Evolutionary conservation across 768 basidiomycete species (phyloP).

Genomic region (Xerocomellus intermedius): DNA sequence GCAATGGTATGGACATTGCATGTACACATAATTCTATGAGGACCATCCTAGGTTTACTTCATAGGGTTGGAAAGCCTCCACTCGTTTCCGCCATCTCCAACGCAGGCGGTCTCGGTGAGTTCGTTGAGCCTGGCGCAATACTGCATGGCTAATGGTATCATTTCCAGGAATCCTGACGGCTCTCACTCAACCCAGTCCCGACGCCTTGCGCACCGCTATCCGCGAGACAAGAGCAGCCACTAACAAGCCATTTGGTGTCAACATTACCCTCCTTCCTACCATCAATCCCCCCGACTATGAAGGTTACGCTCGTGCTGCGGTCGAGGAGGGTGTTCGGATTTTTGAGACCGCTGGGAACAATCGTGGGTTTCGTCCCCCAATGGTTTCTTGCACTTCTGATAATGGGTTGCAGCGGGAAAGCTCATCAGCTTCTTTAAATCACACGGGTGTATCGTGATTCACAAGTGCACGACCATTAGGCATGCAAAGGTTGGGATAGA

Average conservation of each 20-base stretch:
- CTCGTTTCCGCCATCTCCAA: slow-evolving; percentile 79
- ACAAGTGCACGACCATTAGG: slow-evolving; percentile 86
- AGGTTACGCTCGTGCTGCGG: slow-evolving; percentile 75
- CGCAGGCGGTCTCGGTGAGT: slow-evolving; percentile 73
- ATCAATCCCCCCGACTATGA: slow-evolving; percentile 92
- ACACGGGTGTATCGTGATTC: slow-evolving; percentile 76
- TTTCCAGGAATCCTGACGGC: slow-evolving; percentile 75
- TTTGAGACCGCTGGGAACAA: slow-evolving; percentile 95
- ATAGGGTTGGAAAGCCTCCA: slow-evolving; percentile 75
- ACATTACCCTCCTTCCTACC: slow-evolving; percentile 82
- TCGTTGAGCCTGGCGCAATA: neutral
- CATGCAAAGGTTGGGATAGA: slow-evolving; percentile 67
- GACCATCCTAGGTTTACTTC: neutral
- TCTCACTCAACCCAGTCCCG: slow-evolving; percentile 83
- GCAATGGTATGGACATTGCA: slow-evolving; percentile 63
- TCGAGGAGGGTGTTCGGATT: slow-evolving; percentile 84
- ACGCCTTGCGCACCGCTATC: slow-evolving; percentile 77
- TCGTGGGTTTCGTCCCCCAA: slow-evolving; percentile 46
- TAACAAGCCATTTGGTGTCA: slow-evolving; percentile 78
- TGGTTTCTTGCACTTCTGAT: neutral
- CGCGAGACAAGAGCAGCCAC: slow-evolving; percentile 70
- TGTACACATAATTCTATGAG: neutral
- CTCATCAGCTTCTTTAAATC: slow-evolving; percentile 81
- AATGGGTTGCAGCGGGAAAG: slow-evolving; percentile 54
- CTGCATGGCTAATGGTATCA: neutral